Base-by-base conservation (phyloP, 352 stramenopile genomes). In the Phytopythium litorale region DNA sequence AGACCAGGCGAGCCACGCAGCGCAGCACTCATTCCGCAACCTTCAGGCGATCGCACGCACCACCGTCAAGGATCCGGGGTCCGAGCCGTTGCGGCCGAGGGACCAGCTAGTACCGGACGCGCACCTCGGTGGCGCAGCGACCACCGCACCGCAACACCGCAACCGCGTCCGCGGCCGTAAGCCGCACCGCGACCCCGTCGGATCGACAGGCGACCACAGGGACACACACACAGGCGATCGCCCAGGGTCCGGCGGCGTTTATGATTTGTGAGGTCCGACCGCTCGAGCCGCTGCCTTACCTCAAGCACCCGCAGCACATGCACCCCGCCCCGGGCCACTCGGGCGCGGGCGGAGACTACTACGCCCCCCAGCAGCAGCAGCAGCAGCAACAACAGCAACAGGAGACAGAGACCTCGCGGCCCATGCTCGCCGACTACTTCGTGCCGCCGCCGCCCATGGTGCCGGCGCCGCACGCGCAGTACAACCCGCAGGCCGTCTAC, bases 381-480 rank as follows among this genome's bases (percentile, higher is more conserved):
- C 35, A 59, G 35, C 62, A 68, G 33, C 11, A 54, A 18, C 56
- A 62, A 8, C 67, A 68, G n/a, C 50, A 60, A 18, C 12, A 56
- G 7, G 21, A 50, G 32, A 12, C 50, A 1, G 49, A 40, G 37
- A 32, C 56, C 12, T 23, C 49, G 7, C 45, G 63, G 13, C 57
- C 57, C 23, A 50, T 50, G 33, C n/a, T 62, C 42, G 46, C 65
- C 43, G 43, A 42, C 9, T 48, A 60, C 18, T 46, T 56, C 11
- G 5, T 45, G 63, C 63, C 33, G 13, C 54, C 52, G 19, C 59
- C 53, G 21, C 55, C 33, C 4, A 50, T 50, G 54, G 21, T 60
- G 54, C 54, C 48, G 32, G 7, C 52, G 11, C 9, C 35, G 52
- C 25, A 25, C n/a, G 35, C 28, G 30, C 51, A 56, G 33, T 45